phyloP scores from a whole-genome alignment of 176 grass and related monocot genomes.

The Aegilops speltoides region DNA sequence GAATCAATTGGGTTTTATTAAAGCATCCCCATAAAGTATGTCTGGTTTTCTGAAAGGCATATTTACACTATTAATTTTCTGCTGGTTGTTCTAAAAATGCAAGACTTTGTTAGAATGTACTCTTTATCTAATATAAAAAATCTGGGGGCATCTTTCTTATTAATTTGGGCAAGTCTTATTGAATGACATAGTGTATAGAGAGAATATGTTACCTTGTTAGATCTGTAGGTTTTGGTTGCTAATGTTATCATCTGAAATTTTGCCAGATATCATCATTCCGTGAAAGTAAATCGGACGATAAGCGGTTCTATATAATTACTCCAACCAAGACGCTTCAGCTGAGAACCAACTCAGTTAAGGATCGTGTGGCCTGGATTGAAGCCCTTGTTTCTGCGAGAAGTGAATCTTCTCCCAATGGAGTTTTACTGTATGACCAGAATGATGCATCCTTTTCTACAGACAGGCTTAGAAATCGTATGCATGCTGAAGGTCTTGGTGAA shows the following conservation, averaged over 20 bases:
- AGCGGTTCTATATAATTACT: conserved; percentile 87
- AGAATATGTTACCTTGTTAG: background rate
- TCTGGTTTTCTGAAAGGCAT: background rate
- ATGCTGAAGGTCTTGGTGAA: conserved; percentile 73
- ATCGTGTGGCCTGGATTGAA: conserved; percentile 90
- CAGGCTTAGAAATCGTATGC: conserved; percentile 73
- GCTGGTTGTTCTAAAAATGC: background rate
- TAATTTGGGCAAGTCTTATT: background rate
- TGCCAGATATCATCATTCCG: conserved; percentile 87
- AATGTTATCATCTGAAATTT: conserved; percentile 29
- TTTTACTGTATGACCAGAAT: conserved; percentile 31
- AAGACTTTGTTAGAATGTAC: background rate
- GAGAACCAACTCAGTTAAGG: conserved; percentile 73
- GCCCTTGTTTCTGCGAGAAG: conserved; percentile 74
- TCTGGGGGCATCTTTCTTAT: background rate
- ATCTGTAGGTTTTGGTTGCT: background rate
- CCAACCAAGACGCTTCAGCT: conserved; percentile 85
- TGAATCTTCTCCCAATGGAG: conserved; percentile 50
- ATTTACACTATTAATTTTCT: background rate
- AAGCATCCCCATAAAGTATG: background rate
- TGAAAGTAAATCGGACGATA: conserved; percentile 94
- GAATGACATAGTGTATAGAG: background rate
- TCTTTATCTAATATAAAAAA: background rate
- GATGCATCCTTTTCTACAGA: conserved; percentile 70
- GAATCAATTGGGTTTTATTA: background rate